These are phyloP conservation scores for Talaromyces trachyspermus DNA, from an alignment of 495 filamentous ascomycete species.

Conservation along the genomic window DNA sequence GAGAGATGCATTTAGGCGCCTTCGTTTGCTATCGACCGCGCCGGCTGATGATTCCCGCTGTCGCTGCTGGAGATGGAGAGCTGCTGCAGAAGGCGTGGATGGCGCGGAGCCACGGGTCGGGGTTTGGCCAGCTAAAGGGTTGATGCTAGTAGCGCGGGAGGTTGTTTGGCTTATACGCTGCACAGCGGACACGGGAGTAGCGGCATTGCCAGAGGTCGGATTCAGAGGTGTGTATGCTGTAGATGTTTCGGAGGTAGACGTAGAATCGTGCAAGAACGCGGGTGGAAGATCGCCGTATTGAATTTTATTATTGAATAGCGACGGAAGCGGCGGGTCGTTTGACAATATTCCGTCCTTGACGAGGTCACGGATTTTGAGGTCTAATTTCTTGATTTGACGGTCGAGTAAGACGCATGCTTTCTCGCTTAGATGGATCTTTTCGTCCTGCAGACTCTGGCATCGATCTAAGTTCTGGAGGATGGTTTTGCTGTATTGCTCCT, in stretches of 20 bases:
- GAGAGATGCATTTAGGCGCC: conserved; percentile 58
- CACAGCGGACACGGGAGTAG: conserved; percentile 34
- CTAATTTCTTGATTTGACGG: conserved; percentile 80
- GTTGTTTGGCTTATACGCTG: conserved; percentile 40
- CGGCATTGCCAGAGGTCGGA: conserved; percentile 36
- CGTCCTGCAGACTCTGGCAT: conserved; percentile 69
- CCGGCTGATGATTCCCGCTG: conserved; percentile 74
- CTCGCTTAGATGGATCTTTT: conserved; percentile 74
- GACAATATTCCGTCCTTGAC: conserved; percentile 72
- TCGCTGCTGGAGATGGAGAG: conserved; percentile 53
- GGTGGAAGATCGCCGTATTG: conserved; percentile 49
- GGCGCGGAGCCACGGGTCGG: conserved; percentile 48
- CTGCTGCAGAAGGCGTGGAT: conserved; percentile 55
- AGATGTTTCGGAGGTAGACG: conserved; percentile 17
- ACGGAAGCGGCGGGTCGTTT: conserved; percentile 70
- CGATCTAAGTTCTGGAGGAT: conserved; percentile 66
- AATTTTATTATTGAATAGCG: conserved; percentile 58
- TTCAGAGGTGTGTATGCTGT: conserved; percentile 33
- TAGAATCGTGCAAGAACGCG: conserved; percentile 38
- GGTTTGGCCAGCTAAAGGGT: conserved; percentile 21
- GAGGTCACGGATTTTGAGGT: conserved; percentile 77
- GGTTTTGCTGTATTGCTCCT: conserved; percentile 61
- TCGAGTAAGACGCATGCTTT: conserved; percentile 75
- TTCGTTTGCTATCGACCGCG: conserved; percentile 63
- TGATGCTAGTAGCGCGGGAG: conserved; percentile 16